Evolutionary conservation across 2,329 filamentous ascomycete genomes (phyloP).

Genomic region (Pyricularia sp.): DNA sequence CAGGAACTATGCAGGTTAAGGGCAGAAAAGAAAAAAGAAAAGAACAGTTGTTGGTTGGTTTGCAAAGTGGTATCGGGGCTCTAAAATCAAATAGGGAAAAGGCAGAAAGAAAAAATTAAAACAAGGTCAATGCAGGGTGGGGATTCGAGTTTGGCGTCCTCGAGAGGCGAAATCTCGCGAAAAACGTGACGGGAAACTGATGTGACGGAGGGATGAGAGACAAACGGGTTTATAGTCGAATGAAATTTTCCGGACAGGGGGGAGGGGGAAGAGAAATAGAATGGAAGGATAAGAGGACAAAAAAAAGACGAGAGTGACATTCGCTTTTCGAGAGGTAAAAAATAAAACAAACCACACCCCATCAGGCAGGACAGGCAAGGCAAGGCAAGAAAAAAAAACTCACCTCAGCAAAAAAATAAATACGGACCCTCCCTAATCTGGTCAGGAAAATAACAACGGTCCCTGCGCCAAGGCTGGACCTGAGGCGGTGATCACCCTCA

Average conservation of each 20-base stretch:
- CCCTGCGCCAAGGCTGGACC: not conserved
- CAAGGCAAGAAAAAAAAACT: not conserved
- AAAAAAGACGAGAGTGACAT: not conserved
- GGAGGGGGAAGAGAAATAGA: not conserved
- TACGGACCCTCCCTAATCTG: not conserved
- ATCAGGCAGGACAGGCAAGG: not conserved
- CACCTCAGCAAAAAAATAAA: not conserved
- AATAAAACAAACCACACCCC: not conserved
- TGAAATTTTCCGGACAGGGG: not conserved
- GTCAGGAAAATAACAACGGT: slow-evolving; percentile 1
- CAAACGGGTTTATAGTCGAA: not conserved
- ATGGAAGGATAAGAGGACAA: not conserved
- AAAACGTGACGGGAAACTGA: not conserved
- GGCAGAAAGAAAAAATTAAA: slow-evolving; percentile 1
- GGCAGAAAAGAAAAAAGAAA: not conserved
- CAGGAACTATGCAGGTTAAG: not conserved
- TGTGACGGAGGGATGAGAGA: not conserved
- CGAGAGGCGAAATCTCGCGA: not conserved
- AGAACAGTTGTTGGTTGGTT: not conserved
- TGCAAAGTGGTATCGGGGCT: not conserved
- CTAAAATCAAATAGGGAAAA: not conserved
- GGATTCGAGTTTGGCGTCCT: not conserved
- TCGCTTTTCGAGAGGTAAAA: not conserved
- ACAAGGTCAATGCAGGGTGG: slow-evolving; percentile 1
- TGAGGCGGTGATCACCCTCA: not conserved